Evolutionary conservation across 306 rosid genomes (phyloP), one percentile per base, ranked within the genome.

Genomic region (Vigna hirtella): DNA sequence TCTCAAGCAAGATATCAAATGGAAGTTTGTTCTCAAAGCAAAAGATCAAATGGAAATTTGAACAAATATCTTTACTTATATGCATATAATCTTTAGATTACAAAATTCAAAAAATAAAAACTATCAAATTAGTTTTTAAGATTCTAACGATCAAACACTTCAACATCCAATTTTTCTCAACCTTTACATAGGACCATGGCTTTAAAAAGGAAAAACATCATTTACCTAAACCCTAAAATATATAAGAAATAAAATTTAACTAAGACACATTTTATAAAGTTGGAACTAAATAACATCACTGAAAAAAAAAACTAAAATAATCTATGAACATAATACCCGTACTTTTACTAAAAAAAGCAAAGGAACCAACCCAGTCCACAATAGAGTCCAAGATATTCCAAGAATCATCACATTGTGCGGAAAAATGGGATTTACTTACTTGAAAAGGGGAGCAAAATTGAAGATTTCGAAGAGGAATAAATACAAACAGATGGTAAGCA

Each of bases 401-500:
- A 0, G 22, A 73, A 16, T 28, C 7, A 40, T 45, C 48, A 47
- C 28, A 26, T 40, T 73, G 34, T 22, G 3, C 18, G 11, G 9
- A 65, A 76, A 66, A 77, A 66, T 24, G 74, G 17, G 36, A 17
- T 45, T 32, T 17, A 30, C n/a, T 22, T 20, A 30, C 36, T 42
- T 9, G 38, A 43, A 36, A 48, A 47, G 14, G 47, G 4, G 0
- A 8, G 24, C 12, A 5, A 48, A n/a, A 2, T 22, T 6, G 18
- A 26, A 14, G 0, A 45, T 30, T 71, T 77, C n/a, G 17, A 0
- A 22, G 45, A 66, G 79, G 72, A 77, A 77, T 72, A 83, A 66
- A 72, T 49, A 83, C 86, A 77, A 72, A 83, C 86, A 77, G 5
- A n/a, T 83, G 51, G 26, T 57, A 56, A 5, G 79, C 82, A 57